A percentile compares a stretch with the other conserved stretches of the same genome.
Evolutionary conservation across 2,329 filamentous ascomycete species (phyloP).

Genomic region (Aspergillus cejpii): DNA sequence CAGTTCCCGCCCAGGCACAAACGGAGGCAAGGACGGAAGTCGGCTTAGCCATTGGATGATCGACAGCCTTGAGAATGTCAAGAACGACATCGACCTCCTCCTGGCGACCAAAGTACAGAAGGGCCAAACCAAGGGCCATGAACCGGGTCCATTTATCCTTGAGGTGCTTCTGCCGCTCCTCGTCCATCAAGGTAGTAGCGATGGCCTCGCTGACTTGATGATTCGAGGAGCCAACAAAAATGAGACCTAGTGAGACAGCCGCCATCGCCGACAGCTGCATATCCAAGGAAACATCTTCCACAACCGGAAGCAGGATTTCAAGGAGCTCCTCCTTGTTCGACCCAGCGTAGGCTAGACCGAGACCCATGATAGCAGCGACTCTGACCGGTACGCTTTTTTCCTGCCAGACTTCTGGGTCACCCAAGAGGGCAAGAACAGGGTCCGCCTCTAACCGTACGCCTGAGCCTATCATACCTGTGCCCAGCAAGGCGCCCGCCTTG

Average conservation of each 20-base stretch:
- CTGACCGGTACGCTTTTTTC: conserved; percentile 70
- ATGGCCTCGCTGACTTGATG: conserved; percentile 88
- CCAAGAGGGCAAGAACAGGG: conserved; percentile 78
- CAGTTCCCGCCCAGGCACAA: conserved; percentile 96
- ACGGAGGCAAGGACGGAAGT: conserved; percentile 91
- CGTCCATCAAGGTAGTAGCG: conserved; percentile 85
- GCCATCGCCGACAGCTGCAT: conserved; percentile 98
- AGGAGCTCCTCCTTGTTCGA: conserved; percentile 87
- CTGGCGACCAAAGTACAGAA: conserved; percentile 93
- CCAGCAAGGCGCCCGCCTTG: conserved; percentile 83
- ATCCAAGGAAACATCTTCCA: conserved; percentile 72
- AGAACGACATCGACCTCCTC: conserved; percentile 98
- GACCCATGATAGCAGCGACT: conserved; percentile 87
- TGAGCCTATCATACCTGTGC: conserved; percentile 91
- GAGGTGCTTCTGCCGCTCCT: conserved; percentile 80
- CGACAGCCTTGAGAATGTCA: conserved; percentile 92
- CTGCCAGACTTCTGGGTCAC: conserved; percentile 70
- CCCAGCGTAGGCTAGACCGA: conserved; percentile 89
- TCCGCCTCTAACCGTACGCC: conserved; percentile 86
- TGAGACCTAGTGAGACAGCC: conserved; percentile 78
- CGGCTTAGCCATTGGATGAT: conserved; percentile 95
- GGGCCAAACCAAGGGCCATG: conserved; percentile 83
- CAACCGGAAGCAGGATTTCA: conserved; percentile 76
- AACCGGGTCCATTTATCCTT: conserved; percentile 99
- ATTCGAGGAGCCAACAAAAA: conserved; percentile 89